Conservation (phyloP, 139 green algal species). For the Ostreobium quekettii region DNA sequence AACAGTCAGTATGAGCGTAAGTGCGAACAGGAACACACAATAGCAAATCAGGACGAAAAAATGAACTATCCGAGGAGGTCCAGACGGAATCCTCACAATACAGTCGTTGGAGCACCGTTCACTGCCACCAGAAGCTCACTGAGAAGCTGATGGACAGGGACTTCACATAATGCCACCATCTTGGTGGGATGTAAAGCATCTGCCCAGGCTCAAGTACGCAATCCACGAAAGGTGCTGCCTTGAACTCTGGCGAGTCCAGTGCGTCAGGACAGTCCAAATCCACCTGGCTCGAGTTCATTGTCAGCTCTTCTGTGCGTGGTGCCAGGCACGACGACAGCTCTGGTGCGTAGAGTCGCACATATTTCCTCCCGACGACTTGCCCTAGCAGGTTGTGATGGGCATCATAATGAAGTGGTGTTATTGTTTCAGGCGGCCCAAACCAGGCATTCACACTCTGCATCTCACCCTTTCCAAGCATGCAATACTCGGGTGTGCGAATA, state of each 20-base stretch:
- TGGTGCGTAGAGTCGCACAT: conserved; percentile 79
- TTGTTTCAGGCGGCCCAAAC: conserved; percentile 78
- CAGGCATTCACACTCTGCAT: conserved; percentile 74
- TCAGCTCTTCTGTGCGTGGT: conserved; percentile 42
- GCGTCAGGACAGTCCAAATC: conserved; percentile 10
- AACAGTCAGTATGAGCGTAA: too few relatives aligned
- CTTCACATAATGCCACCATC: conserved; percentile 89
- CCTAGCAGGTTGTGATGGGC: conserved; percentile 83
- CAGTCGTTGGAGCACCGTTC: too few relatives aligned
- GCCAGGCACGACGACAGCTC: conserved; percentile 38
- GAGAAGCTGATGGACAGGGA: conserved; percentile 60
- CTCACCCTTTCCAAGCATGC: conserved; percentile 43
- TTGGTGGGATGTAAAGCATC: conserved; percentile 80
- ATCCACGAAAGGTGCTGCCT: conserved; percentile 41
- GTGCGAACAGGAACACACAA: too few relatives aligned
- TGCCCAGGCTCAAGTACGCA: conserved; percentile 62
- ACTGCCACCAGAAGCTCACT: conserved; percentile 86
- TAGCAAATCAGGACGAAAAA: too few relatives aligned
- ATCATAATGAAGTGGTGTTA: conserved; percentile 84
- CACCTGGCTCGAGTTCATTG: conserved; percentile 48
- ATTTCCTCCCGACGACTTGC: conserved; percentile 84
- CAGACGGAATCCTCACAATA: too few relatives aligned
- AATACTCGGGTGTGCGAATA: conserved; percentile 76
- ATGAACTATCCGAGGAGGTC: too few relatives aligned
- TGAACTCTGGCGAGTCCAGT: background rate